Base-by-base conservation (phyloP, 495 filamentous ascomycete genomes). In the Penicillium subrubescens region DNA sequence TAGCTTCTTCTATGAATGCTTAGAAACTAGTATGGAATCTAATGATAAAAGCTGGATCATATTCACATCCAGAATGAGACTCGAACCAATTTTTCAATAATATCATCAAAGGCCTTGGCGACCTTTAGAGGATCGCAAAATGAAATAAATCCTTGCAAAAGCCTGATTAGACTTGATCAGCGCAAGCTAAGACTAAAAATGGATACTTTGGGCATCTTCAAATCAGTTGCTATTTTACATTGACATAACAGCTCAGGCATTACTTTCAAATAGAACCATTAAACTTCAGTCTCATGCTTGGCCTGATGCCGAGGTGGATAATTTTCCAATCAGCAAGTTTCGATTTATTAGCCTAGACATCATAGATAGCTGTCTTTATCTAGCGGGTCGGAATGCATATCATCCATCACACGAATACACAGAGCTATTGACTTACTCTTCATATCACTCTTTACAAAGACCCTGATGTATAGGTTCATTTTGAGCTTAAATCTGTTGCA, bases 211-310 rank as follows among this genome's bases (percentile, higher is more conserved):
- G 5, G 33, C 8, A 35, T 55, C 17, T 11, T 35, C 33, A 11
- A 21, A 21, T 35, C 29, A 37, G 14, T 33, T 21, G 35, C 55
- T 29, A 37, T 34, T 27, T 64, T 2, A 59, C 34, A 6, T 48
- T 53, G 27, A 58, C 29, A 31, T 61, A 31, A 43, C 39, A 53
- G 51, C 57, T 29, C 50, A 39, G 23, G 31, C 43, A 8, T 44
- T 11, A 39, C 52, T 69, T 69, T 66, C 61, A 57, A 69, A 69
- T 23, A 59, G 25, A 33, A 43, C 67, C 37, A 51, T 48, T 27
- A 1, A 3, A 21, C 51, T 46, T 54, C 39, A 54, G 39, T 19
- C 27, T n/a, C 8, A 25, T 21, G 11, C 57, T 65, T 70, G 39
- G 64, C 54, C 59, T 61, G n/a, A 31, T 62, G 54, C 41, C 56